Evolutionary conservation across 306 rosid species (phyloP).

Genomic region (Dicorynia guianensis): DNA sequence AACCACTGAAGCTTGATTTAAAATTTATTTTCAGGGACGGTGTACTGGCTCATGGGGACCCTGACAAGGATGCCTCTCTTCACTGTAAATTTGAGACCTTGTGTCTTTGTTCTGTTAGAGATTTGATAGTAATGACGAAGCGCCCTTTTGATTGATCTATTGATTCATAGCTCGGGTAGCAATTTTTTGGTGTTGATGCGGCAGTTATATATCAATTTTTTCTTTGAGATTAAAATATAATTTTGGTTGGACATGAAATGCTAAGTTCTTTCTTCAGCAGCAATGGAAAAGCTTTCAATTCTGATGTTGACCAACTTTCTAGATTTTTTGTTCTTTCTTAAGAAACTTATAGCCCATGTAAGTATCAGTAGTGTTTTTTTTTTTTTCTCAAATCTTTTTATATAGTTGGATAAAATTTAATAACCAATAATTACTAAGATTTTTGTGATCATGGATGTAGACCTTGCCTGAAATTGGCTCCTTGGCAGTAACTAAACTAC

Average conservation of each 20-base stretch:
- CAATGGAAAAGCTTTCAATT: background rate
- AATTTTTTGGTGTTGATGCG: slow-evolving; percentile 59
- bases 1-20: slow-evolving; percentile 46
- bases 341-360: no score
- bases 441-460: background rate
- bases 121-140: slow-evolving; percentile 64
- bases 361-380: no score
- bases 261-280: slow-evolving; percentile 33
- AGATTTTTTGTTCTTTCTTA: slow-evolving; percentile 15
- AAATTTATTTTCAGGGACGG: slow-evolving; percentile 84
- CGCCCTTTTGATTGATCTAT: slow-evolving; percentile 61
- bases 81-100: slow-evolving; percentile 89
- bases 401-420: no score
- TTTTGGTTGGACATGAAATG: slow-evolving; percentile 49
- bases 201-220: slow-evolving; percentile 53
- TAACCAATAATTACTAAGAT: no score
- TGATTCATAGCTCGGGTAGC: slow-evolving; percentile 56
- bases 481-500: background rate
- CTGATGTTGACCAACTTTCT: slow-evolving; percentile 8
- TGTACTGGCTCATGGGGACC: slow-evolving; percentile 68
- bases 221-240: slow-evolving; percentile 44
- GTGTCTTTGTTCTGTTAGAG: slow-evolving; percentile 86
- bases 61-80: slow-evolving; percentile 57
- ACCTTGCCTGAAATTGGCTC: background rate
- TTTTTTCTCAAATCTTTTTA: no score